Conservation (phyloP, 225 moss, liverwort and hornwort species). For the Asterella californica region DNA sequence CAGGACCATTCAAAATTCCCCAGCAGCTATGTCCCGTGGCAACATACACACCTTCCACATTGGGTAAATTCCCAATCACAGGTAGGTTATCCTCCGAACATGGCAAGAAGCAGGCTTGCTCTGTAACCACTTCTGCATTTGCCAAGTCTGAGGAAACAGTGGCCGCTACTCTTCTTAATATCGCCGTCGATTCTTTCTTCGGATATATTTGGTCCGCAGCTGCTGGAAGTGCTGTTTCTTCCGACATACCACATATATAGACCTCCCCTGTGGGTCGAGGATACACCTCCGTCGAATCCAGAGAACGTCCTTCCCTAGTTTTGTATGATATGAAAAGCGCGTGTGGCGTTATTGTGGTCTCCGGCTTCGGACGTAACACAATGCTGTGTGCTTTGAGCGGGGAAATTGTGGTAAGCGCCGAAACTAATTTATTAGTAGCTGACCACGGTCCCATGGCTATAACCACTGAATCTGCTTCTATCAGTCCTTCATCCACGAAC, state of each 20-base stretch:
- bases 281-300: slow-evolving; percentile 93
- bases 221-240: slow-evolving; percentile 60
- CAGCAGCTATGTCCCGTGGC: slow-evolving; percentile 95
- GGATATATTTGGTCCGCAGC: slow-evolving; percentile 57
- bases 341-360: slow-evolving; percentile 62
- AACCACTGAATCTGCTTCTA: slow-evolving; percentile 72
- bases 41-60: slow-evolving; percentile 66
- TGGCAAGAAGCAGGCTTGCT: slow-evolving; percentile 94
- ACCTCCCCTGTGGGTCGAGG: slow-evolving; percentile 80
- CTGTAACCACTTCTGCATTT: slow-evolving; percentile 60
- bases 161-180: slow-evolving; percentile 75
- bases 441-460: slow-evolving; percentile 98
- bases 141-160: slow-evolving; percentile 70
- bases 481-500: slow-evolving; percentile 59
- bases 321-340: slow-evolving; percentile 76
- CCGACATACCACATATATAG: slow-evolving; percentile 92
- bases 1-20: slow-evolving; percentile 96
- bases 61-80: slow-evolving; percentile 73
- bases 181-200: slow-evolving; percentile 45
- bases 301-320: slow-evolving; percentile 60
- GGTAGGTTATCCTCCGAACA: slow-evolving; percentile 86
- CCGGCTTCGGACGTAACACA: slow-evolving; percentile 59
- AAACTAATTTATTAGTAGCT: slow-evolving; percentile 59
- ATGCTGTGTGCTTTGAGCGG: slow-evolving; percentile 90
- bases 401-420: slow-evolving; percentile 67